A percentile compares a stretch with the other conserved stretches of the same genome.
These are phyloP conservation scores for Saxophila tyrrhenica DNA, from an alignment of 495 filamentous ascomycete genomes.

Conservation along the genomic window DNA sequence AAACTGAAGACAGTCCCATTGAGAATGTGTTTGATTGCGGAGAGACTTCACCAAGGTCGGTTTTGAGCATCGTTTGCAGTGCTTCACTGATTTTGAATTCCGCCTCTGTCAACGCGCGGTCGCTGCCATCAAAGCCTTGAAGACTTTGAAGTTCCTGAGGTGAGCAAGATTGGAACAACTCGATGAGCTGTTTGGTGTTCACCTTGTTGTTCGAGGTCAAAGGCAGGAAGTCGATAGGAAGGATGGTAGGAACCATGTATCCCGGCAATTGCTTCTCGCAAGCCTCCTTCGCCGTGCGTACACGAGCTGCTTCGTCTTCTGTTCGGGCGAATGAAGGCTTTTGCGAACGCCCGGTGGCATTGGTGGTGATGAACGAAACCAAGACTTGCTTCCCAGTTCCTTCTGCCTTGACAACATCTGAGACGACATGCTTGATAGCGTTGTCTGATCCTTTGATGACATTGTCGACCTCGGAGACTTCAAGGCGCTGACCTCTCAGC, in stretches of 20 bases:
- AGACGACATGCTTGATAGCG: conserved; percentile 46
- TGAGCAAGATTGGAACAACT: conserved; percentile 46
- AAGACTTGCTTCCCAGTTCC: conserved; percentile 54
- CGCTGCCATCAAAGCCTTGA: conserved; percentile 16
- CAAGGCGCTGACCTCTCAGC: conserved; percentile 63
- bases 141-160: conserved; percentile 46
- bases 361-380: conserved; percentile 52
- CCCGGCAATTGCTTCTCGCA: conserved; percentile 51
- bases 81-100: conserved; percentile 41
- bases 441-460: conserved; percentile 41
- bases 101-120: conserved; percentile 23
- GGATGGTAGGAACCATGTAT: conserved; percentile 69
- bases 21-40: conserved; percentile 61
- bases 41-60: conserved; percentile 36
- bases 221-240: conserved; percentile 52
- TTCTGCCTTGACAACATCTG: conserved; percentile 50
- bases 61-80: conserved; percentile 38
- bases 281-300: conserved; percentile 34
- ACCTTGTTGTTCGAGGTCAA: conserved; percentile 66
- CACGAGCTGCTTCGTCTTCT: conserved; percentile 11
- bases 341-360: neutral
- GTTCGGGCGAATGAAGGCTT: conserved; percentile 18
- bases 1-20: conserved; percentile 72
- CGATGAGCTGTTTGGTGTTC: conserved; percentile 49
- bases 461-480: conserved; percentile 66